These are phyloP conservation scores for Fusarium sp. DNA, from an alignment of 2,329 filamentous ascomycete genomes.

Conservation along the genomic window DNA sequence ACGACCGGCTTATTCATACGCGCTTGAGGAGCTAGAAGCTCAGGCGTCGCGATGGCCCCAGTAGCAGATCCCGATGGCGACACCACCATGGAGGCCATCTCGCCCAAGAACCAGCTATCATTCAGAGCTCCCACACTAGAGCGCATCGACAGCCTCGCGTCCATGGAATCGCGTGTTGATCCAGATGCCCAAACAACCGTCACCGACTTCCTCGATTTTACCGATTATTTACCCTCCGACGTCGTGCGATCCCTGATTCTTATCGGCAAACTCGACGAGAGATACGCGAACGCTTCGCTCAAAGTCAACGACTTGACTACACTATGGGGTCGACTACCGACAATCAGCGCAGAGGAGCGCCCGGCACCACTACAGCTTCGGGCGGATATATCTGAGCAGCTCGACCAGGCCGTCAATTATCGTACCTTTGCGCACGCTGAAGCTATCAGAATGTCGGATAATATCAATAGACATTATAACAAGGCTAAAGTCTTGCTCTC, in stretches of 20 bases:
- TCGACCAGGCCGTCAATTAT: slow-evolving; percentile 65
- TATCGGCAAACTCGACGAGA: slow-evolving; percentile 71
- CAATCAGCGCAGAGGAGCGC: slow-evolving; percentile 58
- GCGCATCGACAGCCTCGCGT: slow-evolving; percentile 50
- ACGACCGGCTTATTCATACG: background rate
- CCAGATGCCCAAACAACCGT: slow-evolving; percentile 77
- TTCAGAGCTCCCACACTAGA: slow-evolving; percentile 45
- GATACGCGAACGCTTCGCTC: slow-evolving; percentile 66
- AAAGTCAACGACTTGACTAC: slow-evolving; percentile 67
- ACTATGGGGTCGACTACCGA: slow-evolving; percentile 67
- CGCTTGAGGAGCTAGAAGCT: background rate
- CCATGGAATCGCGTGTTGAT: slow-evolving; percentile 66
- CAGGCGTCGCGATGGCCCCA: slow-evolving; percentile 44
- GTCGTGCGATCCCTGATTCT: slow-evolving; percentile 73
- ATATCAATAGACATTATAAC: slow-evolving; percentile 70
- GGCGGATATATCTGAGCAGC: slow-evolving; percentile 68
- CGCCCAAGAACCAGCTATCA: slow-evolving; percentile 44
- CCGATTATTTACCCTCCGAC: slow-evolving; percentile 75
- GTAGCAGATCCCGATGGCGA: slow-evolving; percentile 32
- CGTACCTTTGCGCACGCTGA: slow-evolving; percentile 71
- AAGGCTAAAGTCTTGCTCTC: slow-evolving; percentile 68
- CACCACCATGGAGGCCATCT: slow-evolving; percentile 43
- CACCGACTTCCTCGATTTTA: slow-evolving; percentile 76
- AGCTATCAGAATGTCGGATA: slow-evolving; percentile 71
- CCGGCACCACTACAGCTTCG: slow-evolving; percentile 64